Evolutionary conservation across 2,329 filamentous ascomycete species (phyloP).

Genomic region (Calonectria multiphialidica): DNA sequence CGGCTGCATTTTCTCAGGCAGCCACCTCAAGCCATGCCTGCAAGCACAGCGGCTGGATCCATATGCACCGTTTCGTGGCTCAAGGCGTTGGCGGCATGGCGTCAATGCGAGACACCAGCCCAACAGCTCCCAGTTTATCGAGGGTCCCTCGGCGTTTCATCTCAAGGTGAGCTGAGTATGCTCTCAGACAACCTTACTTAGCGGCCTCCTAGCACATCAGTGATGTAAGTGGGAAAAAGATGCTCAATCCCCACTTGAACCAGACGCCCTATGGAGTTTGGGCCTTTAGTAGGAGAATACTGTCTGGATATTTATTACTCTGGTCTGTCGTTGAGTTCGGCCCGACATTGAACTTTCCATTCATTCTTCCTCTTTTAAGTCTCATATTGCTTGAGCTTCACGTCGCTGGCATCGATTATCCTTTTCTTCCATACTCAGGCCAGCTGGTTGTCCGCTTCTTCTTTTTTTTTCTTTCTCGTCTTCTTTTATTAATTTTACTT

Average conservation of each 20-base stretch:
- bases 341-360: constrained; percentile 1
- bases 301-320: not conserved
- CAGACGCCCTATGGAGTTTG: not conserved
- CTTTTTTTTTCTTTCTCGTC: not conserved
- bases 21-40: not conserved
- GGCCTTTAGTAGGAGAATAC: not conserved
- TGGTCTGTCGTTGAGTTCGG: not conserved
- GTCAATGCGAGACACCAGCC: constrained; percentile 2
- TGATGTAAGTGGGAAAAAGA: constrained; percentile 12
- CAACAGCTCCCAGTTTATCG: not conserved
- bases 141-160: constrained; percentile 9
- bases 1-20: not conserved
- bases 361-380: not conserved
- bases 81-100: not conserved
- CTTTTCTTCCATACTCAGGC: not conserved
- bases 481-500: not conserved
- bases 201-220: not conserved
- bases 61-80: not conserved
- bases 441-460: not conserved
- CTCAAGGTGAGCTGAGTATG: not conserved
- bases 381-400: not conserved
- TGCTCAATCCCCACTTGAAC: not conserved
- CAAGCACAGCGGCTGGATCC: not conserved
- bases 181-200: not conserved
- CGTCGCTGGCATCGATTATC: not conserved